Base-by-base conservation (phyloP, 768 basidiomycete species). In the Collybia mongolica region DNA sequence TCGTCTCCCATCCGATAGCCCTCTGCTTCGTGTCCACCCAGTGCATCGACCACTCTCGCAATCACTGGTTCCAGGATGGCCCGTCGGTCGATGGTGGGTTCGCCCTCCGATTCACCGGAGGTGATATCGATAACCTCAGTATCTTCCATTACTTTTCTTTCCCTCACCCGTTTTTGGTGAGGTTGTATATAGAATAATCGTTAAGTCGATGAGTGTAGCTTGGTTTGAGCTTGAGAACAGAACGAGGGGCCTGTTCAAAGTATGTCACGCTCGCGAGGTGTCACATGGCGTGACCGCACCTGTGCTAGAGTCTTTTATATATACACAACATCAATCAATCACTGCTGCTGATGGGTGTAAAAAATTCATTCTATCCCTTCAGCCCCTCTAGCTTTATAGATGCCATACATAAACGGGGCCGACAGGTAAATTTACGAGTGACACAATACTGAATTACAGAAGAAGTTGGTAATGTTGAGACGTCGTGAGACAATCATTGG, bases 1-100 rank as follows among this genome's bases (percentile, higher is more conserved):
- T 90, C 83, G 72, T 93, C 91, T 38, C 91, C 91, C 61, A 92
- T 80, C 38, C 84, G 74, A 67, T 93, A 93, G 4, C 62, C 66
- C 18, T 75, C 79, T 15, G 66, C 76, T 67, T 93, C 88, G 56
- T 78, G 72, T 1, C 91, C 91, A 37, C 91, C 91, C 0, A 93
- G 74, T 2, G 91, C 91, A 58, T 86, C 84, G 22, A 93, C 84
- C 28, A 93, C 89, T 55, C 81, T 79, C 36, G 75, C 79, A 42
- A 93, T 81, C 26, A 88, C 74, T 2, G 88, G 86, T 44, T 78
- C 76, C 24, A 93, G 74, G 19, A 88, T 70, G 3, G 74, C 65
- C 46, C 85, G 79, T 43, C 79, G 67, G 45, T 80, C 69, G 41
- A 68, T 52, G 11, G 45, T 48, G 12, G 57, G 46, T 12, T 65